Conservation (phyloP, 1,284 basidiomycete species). For the Irpex sp. region DNA sequence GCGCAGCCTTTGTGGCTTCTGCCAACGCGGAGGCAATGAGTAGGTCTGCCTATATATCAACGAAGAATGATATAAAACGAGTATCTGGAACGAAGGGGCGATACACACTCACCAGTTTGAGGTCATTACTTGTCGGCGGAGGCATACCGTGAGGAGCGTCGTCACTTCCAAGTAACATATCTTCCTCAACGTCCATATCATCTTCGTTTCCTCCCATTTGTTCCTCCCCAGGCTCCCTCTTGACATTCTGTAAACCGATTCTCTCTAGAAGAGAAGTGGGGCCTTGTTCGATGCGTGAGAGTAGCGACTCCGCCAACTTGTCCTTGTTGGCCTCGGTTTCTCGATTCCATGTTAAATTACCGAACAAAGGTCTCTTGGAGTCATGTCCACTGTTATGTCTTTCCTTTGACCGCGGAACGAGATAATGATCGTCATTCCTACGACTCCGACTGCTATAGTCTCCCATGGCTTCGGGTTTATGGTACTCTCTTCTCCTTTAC, state of each 20-base stretch:
- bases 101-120: background rate
- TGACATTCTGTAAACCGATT: slow-evolving; percentile 4
- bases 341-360: background rate
- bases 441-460: background rate
- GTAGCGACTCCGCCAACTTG: background rate
- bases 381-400: background rate
- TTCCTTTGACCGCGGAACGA: background rate
- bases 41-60: slow-evolving; percentile 3
- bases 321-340: background rate
- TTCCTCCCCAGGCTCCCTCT: background rate
- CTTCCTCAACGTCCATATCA: background rate
- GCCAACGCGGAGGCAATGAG: slow-evolving; percentile 11
- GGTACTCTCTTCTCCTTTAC: background rate
- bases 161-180: background rate
- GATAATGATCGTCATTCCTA: background rate
- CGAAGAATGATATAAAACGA: background rate
- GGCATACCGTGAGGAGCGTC: background rate
- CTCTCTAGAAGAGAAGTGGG: slow-evolving; percentile 3
- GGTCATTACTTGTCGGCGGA: background rate
- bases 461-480: background rate
- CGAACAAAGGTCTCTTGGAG: background rate
- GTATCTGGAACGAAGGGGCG: background rate
- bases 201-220: background rate
- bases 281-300: slow-evolving; percentile 4
- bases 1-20: slow-evolving; percentile 1